phyloP scores from a whole-genome alignment of 345 rosid genomes.

The Erodium maritimum region DNA sequence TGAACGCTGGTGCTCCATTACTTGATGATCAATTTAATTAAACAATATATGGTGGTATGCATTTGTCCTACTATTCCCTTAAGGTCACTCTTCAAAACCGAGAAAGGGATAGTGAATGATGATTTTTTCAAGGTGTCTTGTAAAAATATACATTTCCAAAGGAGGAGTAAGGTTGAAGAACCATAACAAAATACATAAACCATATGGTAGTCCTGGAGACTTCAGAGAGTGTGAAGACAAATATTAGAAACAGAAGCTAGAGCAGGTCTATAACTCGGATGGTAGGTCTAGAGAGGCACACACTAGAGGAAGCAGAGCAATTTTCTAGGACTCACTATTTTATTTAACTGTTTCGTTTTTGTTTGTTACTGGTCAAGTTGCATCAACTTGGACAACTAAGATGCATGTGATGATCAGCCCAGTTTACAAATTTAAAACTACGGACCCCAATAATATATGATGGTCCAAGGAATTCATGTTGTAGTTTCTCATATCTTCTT shows the following conservation, averaged over 20 bases:
- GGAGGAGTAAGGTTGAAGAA: background rate
- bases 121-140: background rate
- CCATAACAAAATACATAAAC: background rate
- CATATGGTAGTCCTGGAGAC: background rate
- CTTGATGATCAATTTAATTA: no score
- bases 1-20: no score
- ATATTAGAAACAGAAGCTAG: background rate
- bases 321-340: background rate
- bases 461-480: background rate
- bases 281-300: background rate
- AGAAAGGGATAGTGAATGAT: background rate
- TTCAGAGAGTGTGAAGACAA: background rate
- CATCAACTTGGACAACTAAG: background rate
- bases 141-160: background rate
- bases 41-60: background rate
- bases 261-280: background rate
- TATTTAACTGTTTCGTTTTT: no score
- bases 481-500: background rate
- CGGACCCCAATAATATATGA: background rate
- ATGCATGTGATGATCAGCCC: background rate
- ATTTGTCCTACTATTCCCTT: no score
- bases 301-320: background rate
- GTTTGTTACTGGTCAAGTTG: background rate
- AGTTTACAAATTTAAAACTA: background rate
- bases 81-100: background rate